Evolutionary conservation across 768 basidiomycete species (phyloP).

Genomic region (Suillus sp.): DNA sequence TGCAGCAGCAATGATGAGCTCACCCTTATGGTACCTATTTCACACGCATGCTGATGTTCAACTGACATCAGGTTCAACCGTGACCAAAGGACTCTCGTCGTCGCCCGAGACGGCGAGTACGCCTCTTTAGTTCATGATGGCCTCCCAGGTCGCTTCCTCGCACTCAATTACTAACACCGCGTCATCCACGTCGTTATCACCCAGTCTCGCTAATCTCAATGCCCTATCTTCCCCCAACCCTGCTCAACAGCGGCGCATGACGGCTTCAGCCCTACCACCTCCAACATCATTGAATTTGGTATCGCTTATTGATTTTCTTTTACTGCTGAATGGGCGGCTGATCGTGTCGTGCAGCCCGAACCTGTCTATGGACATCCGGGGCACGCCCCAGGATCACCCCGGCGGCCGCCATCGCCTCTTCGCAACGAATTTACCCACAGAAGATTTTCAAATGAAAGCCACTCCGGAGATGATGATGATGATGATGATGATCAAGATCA

Average conservation of each 20-base stretch:
- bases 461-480: constrained; percentile 44
- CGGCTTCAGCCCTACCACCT: constrained; percentile 39
- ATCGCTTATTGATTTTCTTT: constrained; percentile 17
- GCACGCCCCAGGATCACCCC: constrained; percentile 26
- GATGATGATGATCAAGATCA: constrained; percentile 33
- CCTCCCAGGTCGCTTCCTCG: constrained; percentile 17
- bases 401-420: constrained; percentile 71
- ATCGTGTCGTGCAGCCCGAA: constrained; percentile 40
- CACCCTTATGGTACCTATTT: constrained; percentile 23
- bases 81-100: constrained; percentile 21
- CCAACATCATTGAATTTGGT: constrained; percentile 46
- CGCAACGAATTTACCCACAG: constrained; percentile 58
- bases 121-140: constrained; percentile 27
- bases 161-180: constrained; percentile 32
- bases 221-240: constrained; percentile 34
- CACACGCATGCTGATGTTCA: constrained; percentile 26
- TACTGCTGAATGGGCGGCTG: constrained; percentile 10
- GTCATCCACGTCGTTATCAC: constrained; percentile 35
- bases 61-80: constrained; percentile 13
- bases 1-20: neutral
- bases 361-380: constrained; percentile 42
- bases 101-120: constrained; percentile 32
- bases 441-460: constrained; percentile 54
- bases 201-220: constrained; percentile 37
- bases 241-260: constrained; percentile 40